A percentile compares a stretch with the other conserved stretches of the same genome.
phyloP scores from a whole-genome alignment of 768 basidiomycete species.

The Suillus spraguei region DNA sequence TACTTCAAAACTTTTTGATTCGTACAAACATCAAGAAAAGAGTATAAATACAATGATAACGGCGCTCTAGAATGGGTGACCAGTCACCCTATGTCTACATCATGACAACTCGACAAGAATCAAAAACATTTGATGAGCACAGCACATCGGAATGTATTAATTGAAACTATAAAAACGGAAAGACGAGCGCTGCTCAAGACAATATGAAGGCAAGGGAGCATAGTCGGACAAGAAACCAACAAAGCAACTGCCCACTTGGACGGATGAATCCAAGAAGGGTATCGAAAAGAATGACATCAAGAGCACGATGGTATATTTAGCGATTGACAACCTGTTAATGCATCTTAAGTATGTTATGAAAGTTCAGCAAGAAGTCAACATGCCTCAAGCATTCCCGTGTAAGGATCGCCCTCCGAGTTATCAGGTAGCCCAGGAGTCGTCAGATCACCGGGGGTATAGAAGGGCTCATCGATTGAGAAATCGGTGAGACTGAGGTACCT shows the following conservation, averaged over 20 bases:
- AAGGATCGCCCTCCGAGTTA: conserved; percentile 10
- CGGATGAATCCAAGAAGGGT: conserved; percentile 1
- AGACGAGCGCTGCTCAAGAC: conserved; percentile 20
- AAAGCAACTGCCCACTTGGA: neutral
- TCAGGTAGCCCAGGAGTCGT: conserved; percentile 7
- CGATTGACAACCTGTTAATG: neutral
- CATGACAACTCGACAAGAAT: conserved; percentile 3
- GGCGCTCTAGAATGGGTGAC: conserved; percentile 7
- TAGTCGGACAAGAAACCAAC: neutral
- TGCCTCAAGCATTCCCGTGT: conserved; percentile 16
- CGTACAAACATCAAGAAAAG: conserved; percentile 9
- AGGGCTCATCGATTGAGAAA: conserved; percentile 5
- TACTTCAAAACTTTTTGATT: conserved; percentile 5
- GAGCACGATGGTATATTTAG: conserved; percentile 4
- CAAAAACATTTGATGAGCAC: conserved; percentile 18
- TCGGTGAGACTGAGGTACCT: conserved; percentile 11
- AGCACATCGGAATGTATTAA: conserved; percentile 18
- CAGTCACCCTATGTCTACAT: neutral
- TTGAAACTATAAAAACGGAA: conserved; percentile 5
- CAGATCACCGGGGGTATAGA: neutral
- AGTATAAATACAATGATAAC: conserved; percentile 18
- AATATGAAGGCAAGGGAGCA: conserved; percentile 15
- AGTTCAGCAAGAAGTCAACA: neutral
- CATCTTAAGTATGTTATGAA: conserved; percentile 2
- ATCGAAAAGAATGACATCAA: neutral